A percentile compares a stretch with the other conserved stretches of the same genome.
These are phyloP conservation scores for Metarhizium anisopliae DNA, from an alignment of 2,329 filamentous ascomycete genomes.

Conservation along the genomic window DNA sequence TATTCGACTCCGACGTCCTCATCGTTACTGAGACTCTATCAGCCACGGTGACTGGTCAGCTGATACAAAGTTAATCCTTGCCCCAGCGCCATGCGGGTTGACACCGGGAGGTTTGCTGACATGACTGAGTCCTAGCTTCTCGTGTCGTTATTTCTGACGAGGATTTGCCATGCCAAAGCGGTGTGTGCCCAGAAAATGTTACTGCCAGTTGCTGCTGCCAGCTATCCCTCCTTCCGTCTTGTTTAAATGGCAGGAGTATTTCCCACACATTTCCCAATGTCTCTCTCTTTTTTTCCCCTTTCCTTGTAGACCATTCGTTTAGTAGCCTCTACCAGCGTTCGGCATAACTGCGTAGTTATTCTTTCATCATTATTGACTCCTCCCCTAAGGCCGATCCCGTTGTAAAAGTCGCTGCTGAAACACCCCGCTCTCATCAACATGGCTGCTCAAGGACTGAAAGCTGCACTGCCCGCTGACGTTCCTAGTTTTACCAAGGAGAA, in stretches of 20 bases:
- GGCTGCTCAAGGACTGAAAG: conserved; percentile 17
- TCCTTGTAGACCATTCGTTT: not conserved
- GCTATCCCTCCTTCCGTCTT: not conserved
- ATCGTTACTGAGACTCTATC: conserved; percentile 3
- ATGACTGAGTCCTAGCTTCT: not conserved
- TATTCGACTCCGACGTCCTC: conserved; percentile 7
- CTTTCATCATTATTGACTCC: not conserved
- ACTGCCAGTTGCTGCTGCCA: not conserved
- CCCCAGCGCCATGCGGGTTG: not conserved
- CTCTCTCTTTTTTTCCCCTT: not conserved
- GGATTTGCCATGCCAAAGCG: not conserved
- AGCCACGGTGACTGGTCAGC: conserved; percentile 7
- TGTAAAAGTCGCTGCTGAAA: not conserved
- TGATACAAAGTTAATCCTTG: not conserved
- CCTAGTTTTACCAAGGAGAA: conserved; percentile 16
- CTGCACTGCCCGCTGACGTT: conserved; percentile 14
- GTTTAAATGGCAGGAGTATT: not conserved
- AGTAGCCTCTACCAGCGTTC: not conserved
- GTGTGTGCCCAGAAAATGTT: conserved; percentile 1
- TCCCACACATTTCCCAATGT: not conserved
- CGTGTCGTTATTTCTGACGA: not conserved
- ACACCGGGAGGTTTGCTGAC: not conserved
- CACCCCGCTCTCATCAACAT: conserved; percentile 12
- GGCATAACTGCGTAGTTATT: not conserved
- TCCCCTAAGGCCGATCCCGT: not conserved